Evolutionary conservation across 768 basidiomycete genomes (phyloP).

Genomic region (Kwoniella botswanensis): DNA sequence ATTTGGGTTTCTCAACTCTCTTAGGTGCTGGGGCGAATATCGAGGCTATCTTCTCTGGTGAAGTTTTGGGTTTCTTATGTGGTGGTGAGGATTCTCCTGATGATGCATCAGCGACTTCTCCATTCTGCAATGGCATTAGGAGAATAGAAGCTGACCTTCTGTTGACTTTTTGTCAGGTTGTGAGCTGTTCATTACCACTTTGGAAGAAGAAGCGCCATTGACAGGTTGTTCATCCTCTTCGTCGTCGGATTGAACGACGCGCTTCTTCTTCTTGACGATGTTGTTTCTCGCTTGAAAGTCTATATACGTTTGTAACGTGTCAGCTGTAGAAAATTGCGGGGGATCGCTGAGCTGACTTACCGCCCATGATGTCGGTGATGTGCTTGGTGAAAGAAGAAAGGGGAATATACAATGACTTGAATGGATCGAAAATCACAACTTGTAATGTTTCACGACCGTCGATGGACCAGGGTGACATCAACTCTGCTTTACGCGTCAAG

Average conservation of each 20-base stretch:
- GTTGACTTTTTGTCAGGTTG: neutral
- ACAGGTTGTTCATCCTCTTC: slow-evolving; percentile 31
- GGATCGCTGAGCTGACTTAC: slow-evolving; percentile 18
- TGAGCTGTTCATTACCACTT: neutral
- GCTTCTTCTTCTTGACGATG: slow-evolving; percentile 37
- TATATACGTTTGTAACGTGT: slow-evolving; percentile 9
- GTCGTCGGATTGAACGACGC: slow-evolving; percentile 44
- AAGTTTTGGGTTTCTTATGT: slow-evolving; percentile 43
- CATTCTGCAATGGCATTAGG: too few species aligned
- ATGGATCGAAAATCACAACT: neutral
- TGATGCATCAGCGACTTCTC: neutral
- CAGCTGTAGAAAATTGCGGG: neutral
- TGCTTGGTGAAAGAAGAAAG: neutral
- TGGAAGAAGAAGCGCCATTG: neutral
- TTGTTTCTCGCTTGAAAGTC: slow-evolving; percentile 32
- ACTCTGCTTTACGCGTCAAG: slow-evolving; percentile 24
- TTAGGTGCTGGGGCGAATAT: slow-evolving; percentile 40
- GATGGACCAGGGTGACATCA: slow-evolving; percentile 9
- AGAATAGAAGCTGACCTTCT: slow-evolving; percentile 10
- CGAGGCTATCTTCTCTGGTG: slow-evolving; percentile 27
- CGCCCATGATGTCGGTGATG: slow-evolving; percentile 30
- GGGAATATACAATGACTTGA: neutral
- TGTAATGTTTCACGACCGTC: slow-evolving; percentile 2
- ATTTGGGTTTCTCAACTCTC: slow-evolving; percentile 12
- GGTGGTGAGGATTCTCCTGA: slow-evolving; percentile 35